Base-by-base conservation (phyloP, 2,329 filamentous ascomycete species). In the Pseudogymnoascus sp. region DNA sequence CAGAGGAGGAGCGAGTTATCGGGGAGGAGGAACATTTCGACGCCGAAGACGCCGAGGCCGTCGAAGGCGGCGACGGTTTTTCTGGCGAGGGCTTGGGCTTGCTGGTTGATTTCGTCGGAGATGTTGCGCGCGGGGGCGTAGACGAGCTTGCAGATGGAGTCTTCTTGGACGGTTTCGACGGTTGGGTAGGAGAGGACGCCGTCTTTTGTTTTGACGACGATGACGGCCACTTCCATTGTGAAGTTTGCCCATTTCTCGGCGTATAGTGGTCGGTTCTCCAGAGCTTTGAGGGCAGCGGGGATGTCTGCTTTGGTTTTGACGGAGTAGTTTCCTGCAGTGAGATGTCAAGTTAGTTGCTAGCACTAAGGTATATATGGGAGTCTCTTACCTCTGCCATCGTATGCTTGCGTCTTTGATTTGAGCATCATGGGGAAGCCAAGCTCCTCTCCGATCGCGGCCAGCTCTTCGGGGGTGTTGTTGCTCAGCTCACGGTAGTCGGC, bases 131-230 rank as follows among this genome's bases (percentile, higher is more conserved):
- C 89, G 2, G 94, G 94, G 58, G 87, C 86, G 70, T 92, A 96
- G 2, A 92, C 90, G 65, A 92, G 85, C 67, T 95, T 94, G 81
- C 94, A 97, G 67, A 99, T 91, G 69, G 85, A 94, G 73, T 97
- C 89, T 73, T 96, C 90, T 67, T 99, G 94, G 28, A 97, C 82
- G 0, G 92, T 97, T 76, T 99, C 94, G 1, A 96, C 92, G 0
- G 87, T 88, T 0, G 94, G 92, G 70, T 94, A 97, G 3, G 92
- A 83, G 30, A 91, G 76, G 37, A 82, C 78, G 4, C 76, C 74
- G 65, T 95, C 85, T 69, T 92, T 88, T 0, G 89, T 95, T 69
- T 95, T 89, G 61, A 97, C 84, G 7, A 96, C 92, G 85, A 97
- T 96, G 65, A 96, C 92, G 4, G 94, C 89, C 59, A 97, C 77